Percentiles rank a stretch among this genome's conserved stretches.
phyloP scores from a whole-genome alignment of 345 rosid species.

The Syzygium grande region DNA sequence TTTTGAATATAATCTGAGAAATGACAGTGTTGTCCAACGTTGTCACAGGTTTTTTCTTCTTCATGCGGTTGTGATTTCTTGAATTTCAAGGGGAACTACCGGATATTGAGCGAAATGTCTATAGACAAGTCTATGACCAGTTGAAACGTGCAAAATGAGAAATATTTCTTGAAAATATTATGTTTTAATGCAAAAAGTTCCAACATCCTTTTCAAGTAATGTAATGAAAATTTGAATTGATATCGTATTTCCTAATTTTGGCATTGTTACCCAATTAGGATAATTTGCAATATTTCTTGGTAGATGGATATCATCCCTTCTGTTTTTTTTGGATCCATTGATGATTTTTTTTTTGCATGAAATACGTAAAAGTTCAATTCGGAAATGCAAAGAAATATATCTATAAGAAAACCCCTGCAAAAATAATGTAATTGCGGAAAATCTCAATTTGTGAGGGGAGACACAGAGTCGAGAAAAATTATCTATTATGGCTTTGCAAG shows the following conservation, averaged over 20 bases:
- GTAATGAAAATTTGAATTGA: neutral
- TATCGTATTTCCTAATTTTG: neutral
- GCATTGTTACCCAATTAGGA: neutral
- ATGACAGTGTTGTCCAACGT: neutral
- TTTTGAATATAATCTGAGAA: too few species aligned
- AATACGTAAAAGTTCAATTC: neutral
- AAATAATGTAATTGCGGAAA: neutral
- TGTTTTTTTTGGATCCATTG: neutral
- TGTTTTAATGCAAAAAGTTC: neutral
- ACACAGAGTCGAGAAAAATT: neutral
- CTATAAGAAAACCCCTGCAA: neutral
- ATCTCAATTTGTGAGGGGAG: neutral
- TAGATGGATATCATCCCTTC: neutral
- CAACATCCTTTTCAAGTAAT: neutral
- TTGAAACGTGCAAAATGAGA: neutral
- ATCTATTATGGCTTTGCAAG: neutral
- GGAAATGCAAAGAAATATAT: neutral
- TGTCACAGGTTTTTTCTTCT: neutral
- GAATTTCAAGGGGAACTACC: neutral
- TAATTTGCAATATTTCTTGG: neutral
- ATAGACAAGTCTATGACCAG: neutral
- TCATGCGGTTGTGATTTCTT: neutral
- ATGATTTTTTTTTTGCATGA: neutral
- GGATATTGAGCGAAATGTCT: neutral
- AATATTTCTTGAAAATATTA: too few species aligned